phyloP scores from a whole-genome alignment of 331 rosid species.

The Prunus yedoensis region DNA sequence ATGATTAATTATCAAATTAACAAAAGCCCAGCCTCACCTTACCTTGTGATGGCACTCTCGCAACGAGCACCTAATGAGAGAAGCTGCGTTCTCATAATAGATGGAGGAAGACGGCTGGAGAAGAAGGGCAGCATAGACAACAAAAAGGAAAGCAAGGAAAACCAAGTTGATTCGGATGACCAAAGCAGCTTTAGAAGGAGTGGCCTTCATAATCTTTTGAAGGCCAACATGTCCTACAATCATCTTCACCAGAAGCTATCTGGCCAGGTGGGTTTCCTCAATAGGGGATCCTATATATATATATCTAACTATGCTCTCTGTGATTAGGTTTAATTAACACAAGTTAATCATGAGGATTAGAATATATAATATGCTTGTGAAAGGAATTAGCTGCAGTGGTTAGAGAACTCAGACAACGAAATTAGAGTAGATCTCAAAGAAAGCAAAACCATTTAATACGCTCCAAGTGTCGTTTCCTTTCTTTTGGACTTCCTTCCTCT shows the following conservation, averaged over 20 bases:
- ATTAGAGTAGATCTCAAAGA: slow-evolving; percentile 48
- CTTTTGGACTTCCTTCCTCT: slow-evolving; percentile 24
- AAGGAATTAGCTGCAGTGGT: slow-evolving; percentile 48
- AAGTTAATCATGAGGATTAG: slow-evolving; percentile 34
- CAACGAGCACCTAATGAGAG: slow-evolving; percentile 62
- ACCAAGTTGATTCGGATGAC: slow-evolving; percentile 54
- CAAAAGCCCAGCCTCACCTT: slow-evolving; percentile 42
- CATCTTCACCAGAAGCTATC: slow-evolving; percentile 20
- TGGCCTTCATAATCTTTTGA: slow-evolving; percentile 50
- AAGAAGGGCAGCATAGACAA: slow-evolving; percentile 52
- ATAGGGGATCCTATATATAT: slow-evolving; percentile 10
- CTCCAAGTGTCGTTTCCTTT: slow-evolving; percentile 54
- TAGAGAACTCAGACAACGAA: slow-evolving; percentile 33
- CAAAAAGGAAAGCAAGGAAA: slow-evolving; percentile 47
- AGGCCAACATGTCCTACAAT: slow-evolving; percentile 37
- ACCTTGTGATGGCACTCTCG: slow-evolving; percentile 68
- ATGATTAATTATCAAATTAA: no score
- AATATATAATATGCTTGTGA: not conserved
- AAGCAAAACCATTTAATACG: slow-evolving; percentile 35
- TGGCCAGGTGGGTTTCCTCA: slow-evolving; percentile 8
- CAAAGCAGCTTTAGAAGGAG: slow-evolving; percentile 61
- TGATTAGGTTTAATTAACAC: slow-evolving; percentile 7
- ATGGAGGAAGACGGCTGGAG: slow-evolving; percentile 59
- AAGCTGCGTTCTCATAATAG: slow-evolving; percentile 55
- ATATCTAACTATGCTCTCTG: slow-evolving; percentile 9